Base-by-base conservation (phyloP, 768 basidiomycete species). In the Cystofilobasidium macerans region DNA sequence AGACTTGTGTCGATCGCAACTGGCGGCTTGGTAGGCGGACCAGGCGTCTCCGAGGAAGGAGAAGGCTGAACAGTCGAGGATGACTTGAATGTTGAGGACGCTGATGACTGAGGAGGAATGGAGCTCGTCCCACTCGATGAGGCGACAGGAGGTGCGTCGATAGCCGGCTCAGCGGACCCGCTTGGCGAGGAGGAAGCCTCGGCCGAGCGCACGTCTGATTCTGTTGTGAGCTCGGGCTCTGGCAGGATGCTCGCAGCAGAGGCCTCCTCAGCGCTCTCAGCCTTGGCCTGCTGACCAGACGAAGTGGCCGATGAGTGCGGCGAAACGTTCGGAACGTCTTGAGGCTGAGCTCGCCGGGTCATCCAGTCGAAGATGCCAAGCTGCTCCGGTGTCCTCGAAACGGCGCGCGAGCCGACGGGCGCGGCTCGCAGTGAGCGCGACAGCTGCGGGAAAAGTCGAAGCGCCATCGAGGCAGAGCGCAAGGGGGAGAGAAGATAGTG, bases 311-410 rank as follows among this genome's bases (percentile, higher is more conserved):
- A 14, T 30, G 51, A 54, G 28, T 28, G 51, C 2, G 51, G 28
- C 13, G 51, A 18, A 18, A 14, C 51, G 28, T 30, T 32, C 9
- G 51, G 51, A 8, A n/a, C 28, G 6, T 54, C 30, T 30, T 28
- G 30, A 11, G 51, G 51, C 51, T 28, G 28, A 8, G 51, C 51
- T 30, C 16, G 28, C 28, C 32, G 28, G 30, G 28, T 54, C 2
- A 54, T 14, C 51, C 51, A 54, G 51, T 54, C 51, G 51, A 54
- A 54, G 3, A 54, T 11, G 51, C 51, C 51, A 18, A 54, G 28
- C 51, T 54, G 51, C 51, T 54, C 51, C 3, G 51, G 51, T 30
- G 51, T 4, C 7, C 51, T 26, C 51, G 51, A 54, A 30, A 54
- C 8, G 18, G 51, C 2, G 6, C 51, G 51, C 13, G 51, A 16